Evolutionary conservation across 2,329 filamentous ascomycete genomes (phyloP).

Genomic region (Talaromyces piceae): DNA sequence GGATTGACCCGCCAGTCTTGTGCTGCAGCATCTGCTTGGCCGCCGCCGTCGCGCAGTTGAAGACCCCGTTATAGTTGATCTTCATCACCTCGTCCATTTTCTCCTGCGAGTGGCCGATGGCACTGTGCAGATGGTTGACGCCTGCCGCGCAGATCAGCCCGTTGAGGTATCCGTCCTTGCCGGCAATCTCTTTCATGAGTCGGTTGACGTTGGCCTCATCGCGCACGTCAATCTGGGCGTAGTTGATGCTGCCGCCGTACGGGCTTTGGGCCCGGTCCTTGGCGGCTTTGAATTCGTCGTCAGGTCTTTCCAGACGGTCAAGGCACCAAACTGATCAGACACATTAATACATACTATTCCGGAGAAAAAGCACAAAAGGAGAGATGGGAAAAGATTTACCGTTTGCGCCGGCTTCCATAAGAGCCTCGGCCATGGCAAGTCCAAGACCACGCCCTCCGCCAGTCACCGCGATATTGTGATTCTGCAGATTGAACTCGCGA

Average conservation of each 20-base stretch:
- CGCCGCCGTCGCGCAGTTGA: conserved; percentile 41
- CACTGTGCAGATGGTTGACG: conserved; percentile 35
- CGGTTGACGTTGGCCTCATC: conserved; percentile 30
- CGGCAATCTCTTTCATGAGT: conserved; percentile 29
- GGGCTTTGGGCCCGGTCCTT: conserved; percentile 28
- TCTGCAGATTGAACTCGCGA: conserved; percentile 36
- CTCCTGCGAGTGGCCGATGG: conserved; percentile 35
- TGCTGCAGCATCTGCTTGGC: conserved; percentile 44
- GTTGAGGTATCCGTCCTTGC: conserved; percentile 29
- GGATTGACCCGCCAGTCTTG: conserved; percentile 43
- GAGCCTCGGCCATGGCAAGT: conserved; percentile 38
- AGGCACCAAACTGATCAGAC: conserved; percentile 40
- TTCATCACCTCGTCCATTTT: conserved; percentile 38
- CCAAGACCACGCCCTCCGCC: conserved; percentile 40
- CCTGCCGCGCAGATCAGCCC: conserved; percentile 38
- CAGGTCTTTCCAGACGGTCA: conserved; percentile 38
- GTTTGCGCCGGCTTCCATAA: conserved; percentile 43
- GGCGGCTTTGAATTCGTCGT: conserved; percentile 35
- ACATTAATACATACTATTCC: background rate
- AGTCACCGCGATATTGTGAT: conserved; percentile 36
- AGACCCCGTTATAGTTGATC: conserved; percentile 45
- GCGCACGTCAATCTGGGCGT: conserved; percentile 42
- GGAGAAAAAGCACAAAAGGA: background rate
- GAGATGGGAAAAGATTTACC: conserved; percentile 25
- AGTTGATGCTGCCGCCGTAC: conserved; percentile 37